Conservation (phyloP, 2,329 filamentous ascomycete genomes). For the Emydomyces testavorans region DNA sequence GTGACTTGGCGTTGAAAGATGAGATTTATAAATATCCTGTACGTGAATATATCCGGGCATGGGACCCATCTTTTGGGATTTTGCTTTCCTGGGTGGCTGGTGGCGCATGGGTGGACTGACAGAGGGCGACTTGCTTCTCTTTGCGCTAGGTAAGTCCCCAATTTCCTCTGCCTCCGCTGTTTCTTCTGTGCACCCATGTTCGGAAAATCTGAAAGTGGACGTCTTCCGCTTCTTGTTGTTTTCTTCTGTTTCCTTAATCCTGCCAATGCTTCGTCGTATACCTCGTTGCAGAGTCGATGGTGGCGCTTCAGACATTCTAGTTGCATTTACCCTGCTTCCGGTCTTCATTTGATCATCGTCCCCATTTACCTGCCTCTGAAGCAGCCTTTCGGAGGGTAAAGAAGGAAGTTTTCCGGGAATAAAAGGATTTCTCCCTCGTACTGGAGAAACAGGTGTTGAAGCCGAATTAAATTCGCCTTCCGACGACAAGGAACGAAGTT, state of each 20-base stretch:
- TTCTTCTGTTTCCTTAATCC: not conserved
- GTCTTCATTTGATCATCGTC: constrained; percentile 6
- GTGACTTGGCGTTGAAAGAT: not conserved
- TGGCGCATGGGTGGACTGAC: constrained; percentile 1
- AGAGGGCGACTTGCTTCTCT: not conserved
- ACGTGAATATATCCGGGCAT: not conserved
- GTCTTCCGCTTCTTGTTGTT: not conserved
- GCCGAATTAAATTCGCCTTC: not conserved
- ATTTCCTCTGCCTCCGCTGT: not conserved
- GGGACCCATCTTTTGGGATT: not conserved
- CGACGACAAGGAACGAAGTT: constrained; percentile 30
- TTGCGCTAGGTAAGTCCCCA: no score
- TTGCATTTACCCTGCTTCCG: constrained; percentile 8
- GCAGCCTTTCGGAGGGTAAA: constrained; percentile 37
- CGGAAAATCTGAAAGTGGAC: not conserved
- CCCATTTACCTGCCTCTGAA: constrained; percentile 25
- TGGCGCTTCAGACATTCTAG: not conserved
- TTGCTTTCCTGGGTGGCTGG: constrained; percentile 12
- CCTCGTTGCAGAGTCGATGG: not conserved
- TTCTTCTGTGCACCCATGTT: not conserved
- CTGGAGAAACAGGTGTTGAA: constrained; percentile 10
- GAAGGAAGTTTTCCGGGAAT: constrained; percentile 35
- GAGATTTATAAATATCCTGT: not conserved
- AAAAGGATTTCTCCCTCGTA: constrained; percentile 27
- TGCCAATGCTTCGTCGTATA: not conserved